Base-by-base conservation (phyloP, 2,329 filamentous ascomycete genomes). In the Lojkania enalia region DNA sequence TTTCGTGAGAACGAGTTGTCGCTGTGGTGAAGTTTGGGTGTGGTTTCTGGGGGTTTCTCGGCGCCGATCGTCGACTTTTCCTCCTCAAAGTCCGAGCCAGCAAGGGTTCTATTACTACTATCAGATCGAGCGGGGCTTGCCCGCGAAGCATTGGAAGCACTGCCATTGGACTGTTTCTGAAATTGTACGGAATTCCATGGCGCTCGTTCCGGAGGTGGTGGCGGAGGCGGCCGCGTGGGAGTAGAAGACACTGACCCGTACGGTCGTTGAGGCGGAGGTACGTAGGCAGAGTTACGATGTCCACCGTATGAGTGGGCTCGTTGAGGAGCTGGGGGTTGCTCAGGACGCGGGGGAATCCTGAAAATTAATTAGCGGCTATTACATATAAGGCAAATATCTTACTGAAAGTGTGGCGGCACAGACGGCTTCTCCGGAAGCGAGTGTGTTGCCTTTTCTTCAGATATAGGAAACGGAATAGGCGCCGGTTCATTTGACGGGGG, bases 1-100 rank as follows among this genome's bases (percentile, higher is more conserved):
- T 71, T 71, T 14, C 68, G 49, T 12, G 57, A 55, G 36, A 62
- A 52, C 3, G 60, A 65, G 46, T 63, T 70, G 31, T 69, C 63
- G 39, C 55, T 63, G 32, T 61, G 58, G 12, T 58, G 32, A 13
- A 66, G 46, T 9, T 53, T 48, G 7, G 64, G 53, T 13, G 52
- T 39, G 19, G 39, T 35, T n/a, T 44, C 35, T 23, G 43, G 12
- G 4, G 49, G 31, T 23, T 56, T 47, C 3, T 56, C 58, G 20
- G 37, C 30, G 5, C 21, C 45, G n/a, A 49, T 50, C 6, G 38
- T 18, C n/a, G 55, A 45, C 9, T 52, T 56, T 18, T 67, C 65
- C 2, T 53, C 49, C 5, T 61, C 63, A 33, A 68, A 65, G 39
- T 70, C 66, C 7, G 67, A 69, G 3, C 64, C 66, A 31, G 57